Evolutionary conservation across 2,329 filamentous ascomycete species (phyloP).

Genomic region (Ascochyta fabae): DNA sequence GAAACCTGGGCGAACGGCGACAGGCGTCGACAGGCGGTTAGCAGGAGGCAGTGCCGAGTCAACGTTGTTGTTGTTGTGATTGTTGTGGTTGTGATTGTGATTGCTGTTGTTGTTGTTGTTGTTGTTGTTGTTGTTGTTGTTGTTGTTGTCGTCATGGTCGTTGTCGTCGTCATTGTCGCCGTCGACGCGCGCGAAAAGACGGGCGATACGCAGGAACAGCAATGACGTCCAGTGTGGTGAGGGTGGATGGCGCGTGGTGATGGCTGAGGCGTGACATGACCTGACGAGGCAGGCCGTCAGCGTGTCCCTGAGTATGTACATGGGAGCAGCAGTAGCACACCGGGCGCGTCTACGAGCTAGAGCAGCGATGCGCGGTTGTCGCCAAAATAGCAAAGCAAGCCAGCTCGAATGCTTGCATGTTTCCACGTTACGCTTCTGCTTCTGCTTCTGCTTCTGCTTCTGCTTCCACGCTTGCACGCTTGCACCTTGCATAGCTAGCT

Average conservation of each 20-base stretch:
- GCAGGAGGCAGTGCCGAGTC: conserved; percentile 34
- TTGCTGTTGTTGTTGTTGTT: too few relatives aligned
- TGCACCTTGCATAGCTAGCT: too few relatives aligned
- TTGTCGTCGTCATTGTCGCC: background rate
- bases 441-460: too few relatives aligned
- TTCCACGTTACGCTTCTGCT: too few relatives aligned
- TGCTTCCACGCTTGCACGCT: too few relatives aligned
- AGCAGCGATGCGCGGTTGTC: conserved; percentile 31
- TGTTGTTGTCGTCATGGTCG: too few relatives aligned
- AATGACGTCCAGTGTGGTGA: conserved; percentile 7
- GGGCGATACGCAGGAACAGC: conserved; percentile 35
- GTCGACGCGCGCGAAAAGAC: conserved; percentile 31
- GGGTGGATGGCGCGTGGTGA: background rate
- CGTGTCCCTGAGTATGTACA: too few relatives aligned
- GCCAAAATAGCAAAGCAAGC: conserved; percentile 28
- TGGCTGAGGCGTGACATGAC: background rate
- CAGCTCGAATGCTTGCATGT: too few relatives aligned
- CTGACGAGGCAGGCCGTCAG: too few relatives aligned
- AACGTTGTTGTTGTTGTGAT: too few relatives aligned
- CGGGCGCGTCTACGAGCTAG: conserved; percentile 18
- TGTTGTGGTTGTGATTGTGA: too few relatives aligned
- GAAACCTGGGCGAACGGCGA: conserved; percentile 22
- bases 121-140: too few relatives aligned
- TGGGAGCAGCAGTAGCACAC: background rate
- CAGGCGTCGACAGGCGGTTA: conserved; percentile 34